These are phyloP conservation scores for Nitzschia putrida DNA, from an alignment of 108 stramenopile species.

Conservation along the genomic window DNA sequence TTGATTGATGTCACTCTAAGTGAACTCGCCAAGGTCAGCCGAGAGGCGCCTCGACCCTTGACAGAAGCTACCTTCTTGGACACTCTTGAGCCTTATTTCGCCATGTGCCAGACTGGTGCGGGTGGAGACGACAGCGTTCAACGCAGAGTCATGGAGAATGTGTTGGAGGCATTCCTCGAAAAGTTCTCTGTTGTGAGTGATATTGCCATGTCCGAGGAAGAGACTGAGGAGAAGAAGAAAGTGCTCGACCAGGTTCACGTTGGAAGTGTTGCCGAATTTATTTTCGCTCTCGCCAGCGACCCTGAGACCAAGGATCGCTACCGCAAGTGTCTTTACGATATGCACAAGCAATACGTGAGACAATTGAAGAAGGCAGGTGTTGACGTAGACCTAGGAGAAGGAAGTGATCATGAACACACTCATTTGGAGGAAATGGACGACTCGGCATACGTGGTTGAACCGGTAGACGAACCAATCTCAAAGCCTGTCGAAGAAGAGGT, in stretches of 20 bases:
- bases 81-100: constrained; percentile 83
- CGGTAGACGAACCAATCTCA: constrained; percentile 1
- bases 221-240: constrained; percentile 41
- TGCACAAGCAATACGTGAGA: constrained; percentile 84
- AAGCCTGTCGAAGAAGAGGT: constrained; percentile 17
- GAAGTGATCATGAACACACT: constrained; percentile 42
- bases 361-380: constrained; percentile 69
- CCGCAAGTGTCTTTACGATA: constrained; percentile 73
- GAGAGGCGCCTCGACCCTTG: constrained; percentile 59
- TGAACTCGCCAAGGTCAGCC: constrained; percentile 81
- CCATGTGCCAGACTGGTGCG: constrained; percentile 59
- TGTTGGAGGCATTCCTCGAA: constrained; percentile 75
- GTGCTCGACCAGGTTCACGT: constrained; percentile 82
- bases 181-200: constrained; percentile 73
- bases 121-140: constrained; percentile 66
- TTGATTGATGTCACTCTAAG: constrained; percentile 83
- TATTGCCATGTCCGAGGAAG: constrained; percentile 31
- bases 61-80: constrained; percentile 87
- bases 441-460: background rate
- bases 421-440: constrained; percentile 24
- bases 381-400: constrained; percentile 62
- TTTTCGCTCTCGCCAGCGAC: constrained; percentile 83
- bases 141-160: constrained; percentile 74
- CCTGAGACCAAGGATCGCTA: constrained; percentile 64
- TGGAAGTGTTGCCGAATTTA: constrained; percentile 75